Evolutionary conservation across 2,329 filamentous ascomycete genomes (phyloP).

Genomic region (Fusarium guadeloupense): DNA sequence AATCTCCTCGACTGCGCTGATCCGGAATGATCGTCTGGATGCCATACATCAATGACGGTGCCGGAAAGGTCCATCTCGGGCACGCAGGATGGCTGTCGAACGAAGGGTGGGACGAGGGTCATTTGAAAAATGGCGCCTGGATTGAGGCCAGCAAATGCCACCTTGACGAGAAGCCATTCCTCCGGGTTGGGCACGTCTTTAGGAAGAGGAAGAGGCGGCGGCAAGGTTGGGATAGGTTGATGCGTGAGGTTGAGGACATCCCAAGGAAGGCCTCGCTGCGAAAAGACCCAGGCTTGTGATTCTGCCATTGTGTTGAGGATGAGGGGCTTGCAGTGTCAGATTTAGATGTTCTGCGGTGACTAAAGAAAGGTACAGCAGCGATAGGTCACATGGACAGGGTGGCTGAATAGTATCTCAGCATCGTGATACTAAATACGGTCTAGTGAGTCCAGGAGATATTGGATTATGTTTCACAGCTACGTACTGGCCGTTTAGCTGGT

Average conservation of each 20-base stretch:
- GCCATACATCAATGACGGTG: slow-evolving; percentile 49
- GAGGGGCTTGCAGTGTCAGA: not conserved
- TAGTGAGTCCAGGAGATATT: too few relatives aligned
- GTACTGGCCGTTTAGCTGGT: too few relatives aligned
- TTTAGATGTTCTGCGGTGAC: not conserved
- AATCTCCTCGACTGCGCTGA: slow-evolving; percentile 32
- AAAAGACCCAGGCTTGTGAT: slow-evolving; percentile 44
- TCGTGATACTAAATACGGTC: too few relatives aligned
- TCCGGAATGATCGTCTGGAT: slow-evolving; percentile 30
- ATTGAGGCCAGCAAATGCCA: slow-evolving; percentile 57
- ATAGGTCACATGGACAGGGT: too few relatives aligned
- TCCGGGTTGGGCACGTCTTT: slow-evolving; percentile 41
- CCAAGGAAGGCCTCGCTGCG: slow-evolving; percentile 42
- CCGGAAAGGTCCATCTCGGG: slow-evolving; percentile 58
- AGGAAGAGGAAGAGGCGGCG: slow-evolving; percentile 43
- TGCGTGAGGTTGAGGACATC: slow-evolving; percentile 41
- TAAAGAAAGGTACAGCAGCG: too few relatives aligned
- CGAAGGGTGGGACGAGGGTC: slow-evolving; percentile 51
- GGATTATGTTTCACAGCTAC: too few relatives aligned
- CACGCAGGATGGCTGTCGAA: slow-evolving; percentile 48
- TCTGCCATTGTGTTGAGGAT: slow-evolving; percentile 5
- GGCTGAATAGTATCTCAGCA: too few relatives aligned
- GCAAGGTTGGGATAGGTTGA: slow-evolving; percentile 37
- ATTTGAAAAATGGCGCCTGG: slow-evolving; percentile 55
- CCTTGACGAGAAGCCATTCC: slow-evolving; percentile 52